Percentiles rank a stretch among this genome's conserved stretches.
Conservation (phyloP, 2,329 filamentous ascomycete genomes). For the Fusarium armeniacum region DNA sequence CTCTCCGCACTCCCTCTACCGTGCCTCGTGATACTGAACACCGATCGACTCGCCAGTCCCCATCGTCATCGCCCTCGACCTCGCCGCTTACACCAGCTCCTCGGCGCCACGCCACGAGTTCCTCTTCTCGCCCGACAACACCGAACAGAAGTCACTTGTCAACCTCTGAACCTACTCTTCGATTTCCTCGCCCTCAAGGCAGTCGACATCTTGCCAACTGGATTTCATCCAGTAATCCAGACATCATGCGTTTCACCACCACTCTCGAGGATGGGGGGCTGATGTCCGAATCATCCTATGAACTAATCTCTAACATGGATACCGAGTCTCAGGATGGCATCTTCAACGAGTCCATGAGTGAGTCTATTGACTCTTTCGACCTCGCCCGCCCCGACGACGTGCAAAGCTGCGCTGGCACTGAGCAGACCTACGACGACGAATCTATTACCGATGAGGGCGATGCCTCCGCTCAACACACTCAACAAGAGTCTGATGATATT, state of each 20-base stretch:
- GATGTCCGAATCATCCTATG: slow-evolving; percentile 67
- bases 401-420: slow-evolving; percentile 65
- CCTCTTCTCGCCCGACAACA: slow-evolving; percentile 36
- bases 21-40: slow-evolving; percentile 53
- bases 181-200: slow-evolving; percentile 69
- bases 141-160: slow-evolving; percentile 50
- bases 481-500: slow-evolving; percentile 28
- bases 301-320: slow-evolving; percentile 68
- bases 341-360: slow-evolving; percentile 62
- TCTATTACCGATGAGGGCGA: slow-evolving; percentile 55
- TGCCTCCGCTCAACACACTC: slow-evolving; percentile 24
- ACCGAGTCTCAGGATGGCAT: slow-evolving; percentile 66
- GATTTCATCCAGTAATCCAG: slow-evolving; percentile 69
- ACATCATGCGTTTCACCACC: slow-evolving; percentile 66
- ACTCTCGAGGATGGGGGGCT: slow-evolving; percentile 65
- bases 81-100: slow-evolving; percentile 43
- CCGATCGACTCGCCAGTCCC: slow-evolving; percentile 45
- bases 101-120: slow-evolving; percentile 38
- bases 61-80: slow-evolving; percentile 41
- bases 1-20: slow-evolving; percentile 49
- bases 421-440: slow-evolving; percentile 62
- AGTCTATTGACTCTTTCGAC: slow-evolving; percentile 66
- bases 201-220: slow-evolving; percentile 70
- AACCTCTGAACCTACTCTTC: slow-evolving; percentile 64
- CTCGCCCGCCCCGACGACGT: slow-evolving; percentile 65